Evolutionary conservation across 208 protist genomes (phyloP).

Genomic region (Histomonas meleagridis): DNA sequence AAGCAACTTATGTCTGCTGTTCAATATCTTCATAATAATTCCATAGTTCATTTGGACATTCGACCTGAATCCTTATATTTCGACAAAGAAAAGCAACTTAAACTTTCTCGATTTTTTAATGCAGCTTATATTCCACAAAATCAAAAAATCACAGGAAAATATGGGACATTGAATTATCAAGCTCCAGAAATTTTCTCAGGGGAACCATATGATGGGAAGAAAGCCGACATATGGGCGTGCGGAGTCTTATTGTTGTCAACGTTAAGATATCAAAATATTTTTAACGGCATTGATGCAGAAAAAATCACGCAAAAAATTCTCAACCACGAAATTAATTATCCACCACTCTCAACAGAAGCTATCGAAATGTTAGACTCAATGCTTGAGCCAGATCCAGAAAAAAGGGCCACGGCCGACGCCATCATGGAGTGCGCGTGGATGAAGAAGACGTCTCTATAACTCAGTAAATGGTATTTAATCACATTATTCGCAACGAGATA

Average conservation of each 20-base stretch:
- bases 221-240: background rate
- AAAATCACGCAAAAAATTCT: background rate
- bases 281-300: background rate
- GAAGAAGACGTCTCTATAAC: no score
- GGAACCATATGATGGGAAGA: background rate
- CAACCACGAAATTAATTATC: background rate
- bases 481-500: no score
- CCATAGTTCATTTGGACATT: background rate
- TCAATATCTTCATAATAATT: background rate
- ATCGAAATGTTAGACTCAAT: background rate
- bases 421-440: background rate
- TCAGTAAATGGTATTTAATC: no score
- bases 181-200: background rate
- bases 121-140: background rate
- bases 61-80: background rate
- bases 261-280: background rate
- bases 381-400: background rate
- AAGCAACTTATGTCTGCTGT: background rate
- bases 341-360: background rate
- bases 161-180: background rate
- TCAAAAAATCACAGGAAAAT: background rate
- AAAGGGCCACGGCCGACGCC: background rate
- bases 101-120: background rate
- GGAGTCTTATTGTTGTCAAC: background rate
- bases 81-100: background rate